These are phyloP conservation scores for Picocystis sp. DNA, from an alignment of 163 green algal genomes.

Conservation along the genomic window DNA sequence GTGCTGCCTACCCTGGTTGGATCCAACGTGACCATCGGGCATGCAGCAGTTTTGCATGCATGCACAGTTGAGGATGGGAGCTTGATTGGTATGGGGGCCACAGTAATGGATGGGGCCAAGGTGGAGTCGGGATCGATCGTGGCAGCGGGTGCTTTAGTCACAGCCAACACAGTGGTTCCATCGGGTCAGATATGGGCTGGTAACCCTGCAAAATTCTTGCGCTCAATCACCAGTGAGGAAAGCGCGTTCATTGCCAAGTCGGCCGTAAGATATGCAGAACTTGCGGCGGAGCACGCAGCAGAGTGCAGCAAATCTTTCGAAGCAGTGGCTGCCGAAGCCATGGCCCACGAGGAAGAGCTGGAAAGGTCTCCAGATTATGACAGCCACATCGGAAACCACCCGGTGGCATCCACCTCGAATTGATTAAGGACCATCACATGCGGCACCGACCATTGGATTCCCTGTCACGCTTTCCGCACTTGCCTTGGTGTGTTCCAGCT, in stretches of 20 bases:
- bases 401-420: no score
- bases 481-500: no score
- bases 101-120: slow-evolving; percentile 66
- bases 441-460: no score
- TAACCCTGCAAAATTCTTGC: slow-evolving; percentile 65
- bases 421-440: no score
- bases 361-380: no score
- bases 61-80: slow-evolving; percentile 74
- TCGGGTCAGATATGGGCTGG: slow-evolving; percentile 53
- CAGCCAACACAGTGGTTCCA: slow-evolving; percentile 44
- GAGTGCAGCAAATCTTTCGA: slow-evolving; percentile 56
- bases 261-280: slow-evolving; percentile 50
- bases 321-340: not conserved
- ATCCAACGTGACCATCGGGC: slow-evolving; percentile 68
- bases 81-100: slow-evolving; percentile 90
- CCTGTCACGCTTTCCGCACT: no score
- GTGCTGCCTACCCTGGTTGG: slow-evolving; percentile 60
- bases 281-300: slow-evolving; percentile 35
- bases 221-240: slow-evolving; percentile 65
- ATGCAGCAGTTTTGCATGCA: slow-evolving; percentile 66
- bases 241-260: slow-evolving; percentile 53
- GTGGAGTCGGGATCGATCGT: slow-evolving; percentile 75
- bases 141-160: slow-evolving; percentile 77
- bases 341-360: no score
- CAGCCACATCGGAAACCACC: no score